Evolutionary conservation across 495 filamentous ascomycete species (phyloP), one percentile per base, ranked within the genome.

Genomic region (Xylaria grammica): DNA sequence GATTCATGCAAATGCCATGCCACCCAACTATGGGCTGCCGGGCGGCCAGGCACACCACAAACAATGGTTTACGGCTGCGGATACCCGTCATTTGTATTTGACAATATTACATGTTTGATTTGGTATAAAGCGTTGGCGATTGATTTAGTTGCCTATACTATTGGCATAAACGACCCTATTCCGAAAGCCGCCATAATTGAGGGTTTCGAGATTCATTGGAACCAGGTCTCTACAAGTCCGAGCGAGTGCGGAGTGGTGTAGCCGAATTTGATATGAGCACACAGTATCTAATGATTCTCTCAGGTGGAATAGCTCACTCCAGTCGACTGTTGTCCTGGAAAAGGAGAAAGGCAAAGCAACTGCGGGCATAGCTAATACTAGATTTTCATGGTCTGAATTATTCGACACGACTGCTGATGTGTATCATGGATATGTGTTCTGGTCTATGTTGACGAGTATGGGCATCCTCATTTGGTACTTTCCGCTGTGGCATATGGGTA

Each of bases 401-500:
- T 77, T 96, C 55, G 93, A 98, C 77, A 91, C 92, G 40, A 84
- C 83, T 24, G 92, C 95, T 22, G 92, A 97, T 79, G 87, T 94
- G 51, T 99, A 97, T 79, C 94, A 93, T 77, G 95, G 94, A 51
- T 99, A 92, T 72, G 88, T 96, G 52, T 97, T 97, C 78, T 99
- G 96, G 96, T 92, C 94, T 6, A 89, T 92, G 67, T 82, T 96
- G 66, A 99, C 96, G 61, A 90, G 91, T 55, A 82, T 99, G 55
- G 92, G 91, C 42, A 81, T 98, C 30, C 82, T 90, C 38, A 89
- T 98, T 27, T 99, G 96, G 96, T 99, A 96, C 74, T 99, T 99
- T 72, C 95, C 95, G 17, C 85, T 99, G n/a, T 99, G 96, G 96
- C 87, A 97, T 75, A 98, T 99, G 96, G 96, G 96, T 62, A 93